These are phyloP conservation scores for Neurospora sp. DNA, from an alignment of 495 filamentous ascomycete species.

Conservation along the genomic window DNA sequence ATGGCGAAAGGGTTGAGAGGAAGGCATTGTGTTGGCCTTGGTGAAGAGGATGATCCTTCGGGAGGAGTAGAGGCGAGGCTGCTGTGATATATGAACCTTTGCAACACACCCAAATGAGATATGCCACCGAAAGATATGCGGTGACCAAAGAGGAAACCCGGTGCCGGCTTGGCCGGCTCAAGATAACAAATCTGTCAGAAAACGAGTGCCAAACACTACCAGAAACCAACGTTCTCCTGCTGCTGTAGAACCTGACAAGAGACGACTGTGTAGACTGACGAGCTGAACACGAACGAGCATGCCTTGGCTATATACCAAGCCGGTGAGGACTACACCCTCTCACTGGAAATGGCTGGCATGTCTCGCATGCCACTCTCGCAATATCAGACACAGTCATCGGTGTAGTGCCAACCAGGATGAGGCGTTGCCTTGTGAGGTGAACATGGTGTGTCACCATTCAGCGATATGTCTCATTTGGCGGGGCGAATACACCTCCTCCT, in stretches of 20 bases:
- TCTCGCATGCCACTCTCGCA: neutral
- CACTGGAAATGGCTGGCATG: constrained; percentile 5
- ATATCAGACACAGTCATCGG: constrained; percentile 14
- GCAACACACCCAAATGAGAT: neutral
- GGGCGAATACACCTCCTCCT: constrained; percentile 12
- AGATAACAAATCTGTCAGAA: constrained; percentile 8
- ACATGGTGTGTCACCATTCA: constrained; percentile 11
- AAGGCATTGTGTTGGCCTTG: neutral
- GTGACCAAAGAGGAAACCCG: constrained; percentile 3
- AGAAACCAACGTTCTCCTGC: constrained; percentile 1
- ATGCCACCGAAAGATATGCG: neutral
- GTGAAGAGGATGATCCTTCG: neutral
- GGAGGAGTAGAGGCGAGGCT: neutral
- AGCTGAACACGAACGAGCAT: neutral
- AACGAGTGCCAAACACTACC: constrained; percentile 7
- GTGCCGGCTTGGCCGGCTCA: constrained; percentile 27
- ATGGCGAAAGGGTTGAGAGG: constrained; percentile 1
- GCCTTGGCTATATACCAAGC: neutral
- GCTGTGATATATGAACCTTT: neutral
- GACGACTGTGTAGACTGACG: constrained; percentile 4
- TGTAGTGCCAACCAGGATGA: constrained; percentile 4
- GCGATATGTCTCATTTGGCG: constrained; percentile 12
- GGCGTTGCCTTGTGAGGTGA: constrained; percentile 15
- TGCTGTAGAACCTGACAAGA: constrained; percentile 10
- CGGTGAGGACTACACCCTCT: constrained; percentile 1